Evolutionary conservation across 2,329 filamentous ascomycete genomes (phyloP).

Genomic region (Dactylellina parvicollis): DNA sequence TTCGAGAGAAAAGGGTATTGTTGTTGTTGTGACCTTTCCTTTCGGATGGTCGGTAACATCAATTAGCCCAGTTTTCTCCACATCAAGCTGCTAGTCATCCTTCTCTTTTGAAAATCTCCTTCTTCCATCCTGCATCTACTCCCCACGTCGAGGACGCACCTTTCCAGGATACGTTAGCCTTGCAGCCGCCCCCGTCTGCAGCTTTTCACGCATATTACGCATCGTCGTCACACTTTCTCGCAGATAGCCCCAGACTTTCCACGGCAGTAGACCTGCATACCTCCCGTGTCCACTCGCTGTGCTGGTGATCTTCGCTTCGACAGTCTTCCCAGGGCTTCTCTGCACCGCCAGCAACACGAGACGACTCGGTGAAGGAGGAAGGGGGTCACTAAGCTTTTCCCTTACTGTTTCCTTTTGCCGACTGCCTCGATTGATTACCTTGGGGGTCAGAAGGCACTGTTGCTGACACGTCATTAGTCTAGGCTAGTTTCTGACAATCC

Average conservation of each 20-base stretch:
- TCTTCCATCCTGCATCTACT: constrained; percentile 52
- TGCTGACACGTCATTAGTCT: constrained; percentile 54
- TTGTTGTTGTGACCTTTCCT: constrained; percentile 50
- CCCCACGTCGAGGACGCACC: constrained; percentile 53
- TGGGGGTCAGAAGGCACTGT: constrained; percentile 52
- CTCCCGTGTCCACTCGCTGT: constrained; percentile 50
- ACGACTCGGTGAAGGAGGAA: constrained; percentile 23
- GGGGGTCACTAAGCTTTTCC: constrained; percentile 48
- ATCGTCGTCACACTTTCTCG: constrained; percentile 50
- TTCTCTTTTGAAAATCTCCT: constrained; percentile 52
- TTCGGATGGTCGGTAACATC: constrained; percentile 43
- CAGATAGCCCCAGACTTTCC: constrained; percentile 49
- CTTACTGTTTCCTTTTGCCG: constrained; percentile 52
- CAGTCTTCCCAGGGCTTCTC: constrained; percentile 51
- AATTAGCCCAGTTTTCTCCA: constrained; percentile 44
- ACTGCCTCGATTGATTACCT: constrained; percentile 51
- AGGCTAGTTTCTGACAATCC: constrained; percentile 60
- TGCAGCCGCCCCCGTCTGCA: constrained; percentile 54
- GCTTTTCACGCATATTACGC: constrained; percentile 53
- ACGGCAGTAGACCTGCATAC: constrained; percentile 54
- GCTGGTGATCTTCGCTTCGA: constrained; percentile 55
- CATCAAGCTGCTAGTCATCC: constrained; percentile 49
- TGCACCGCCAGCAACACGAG: constrained; percentile 55
- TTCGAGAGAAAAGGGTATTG: constrained; percentile 35
- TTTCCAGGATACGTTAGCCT: constrained; percentile 54